Conservation (phyloP, 768 basidiomycete species). For the Lentinula aciculospora region DNA sequence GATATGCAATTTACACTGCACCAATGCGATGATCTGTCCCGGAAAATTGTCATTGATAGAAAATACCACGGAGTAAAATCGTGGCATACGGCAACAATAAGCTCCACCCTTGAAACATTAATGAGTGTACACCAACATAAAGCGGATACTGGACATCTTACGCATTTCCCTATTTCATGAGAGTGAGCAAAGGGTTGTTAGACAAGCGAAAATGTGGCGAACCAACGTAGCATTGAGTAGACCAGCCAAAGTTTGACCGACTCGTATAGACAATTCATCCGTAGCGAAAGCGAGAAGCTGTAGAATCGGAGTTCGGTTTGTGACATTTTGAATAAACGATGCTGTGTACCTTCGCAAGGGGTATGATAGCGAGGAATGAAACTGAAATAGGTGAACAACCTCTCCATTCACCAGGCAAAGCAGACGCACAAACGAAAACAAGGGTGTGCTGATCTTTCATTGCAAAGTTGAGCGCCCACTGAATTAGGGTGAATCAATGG, state of each 20-base stretch:
- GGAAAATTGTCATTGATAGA: constrained; percentile 2
- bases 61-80: not conserved
- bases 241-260: constrained; percentile 80
- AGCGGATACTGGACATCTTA: constrained; percentile 25
- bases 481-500: constrained; percentile 2
- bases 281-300: constrained; percentile 81
- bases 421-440: constrained; percentile 64
- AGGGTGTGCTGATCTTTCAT: constrained; percentile 48
- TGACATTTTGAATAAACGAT: not conserved
- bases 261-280: constrained; percentile 75
- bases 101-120: constrained; percentile 42
- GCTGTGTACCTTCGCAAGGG: constrained; percentile 63
- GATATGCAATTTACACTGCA: constrained; percentile 56
- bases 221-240: constrained; percentile 83
- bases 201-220: constrained; percentile 19
- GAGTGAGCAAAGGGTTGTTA: not conserved
- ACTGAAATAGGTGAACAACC: constrained; percentile 30
- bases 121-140: constrained; percentile 15
- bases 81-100: constrained; percentile 70
- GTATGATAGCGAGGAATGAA: constrained; percentile 78
- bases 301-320: not conserved
- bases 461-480: constrained; percentile 75
- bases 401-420: not conserved
- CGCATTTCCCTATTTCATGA: constrained; percentile 40
- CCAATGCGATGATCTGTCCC: constrained; percentile 40